Conservation (phyloP, 2,329 filamentous ascomycete genomes). For the Cladosporium sp. region DNA sequence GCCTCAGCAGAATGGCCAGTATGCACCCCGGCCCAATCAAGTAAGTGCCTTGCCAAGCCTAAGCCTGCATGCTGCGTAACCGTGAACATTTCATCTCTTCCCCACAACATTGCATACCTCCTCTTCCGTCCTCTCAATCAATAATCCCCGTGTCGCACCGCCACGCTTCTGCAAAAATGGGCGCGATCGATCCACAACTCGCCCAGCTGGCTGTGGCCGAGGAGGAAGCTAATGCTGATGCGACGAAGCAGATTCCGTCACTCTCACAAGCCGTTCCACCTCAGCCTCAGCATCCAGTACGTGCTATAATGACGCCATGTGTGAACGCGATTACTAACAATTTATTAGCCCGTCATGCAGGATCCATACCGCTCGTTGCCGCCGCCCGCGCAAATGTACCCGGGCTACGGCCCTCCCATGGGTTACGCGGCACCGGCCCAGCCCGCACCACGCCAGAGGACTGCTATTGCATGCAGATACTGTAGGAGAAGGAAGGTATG, state of each 20-base stretch:
- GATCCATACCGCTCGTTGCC: constrained; percentile 44
- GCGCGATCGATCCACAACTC: constrained; percentile 30
- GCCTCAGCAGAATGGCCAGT: constrained; percentile 30
- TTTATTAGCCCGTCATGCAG: constrained; percentile 40
- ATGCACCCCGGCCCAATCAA: constrained; percentile 28
- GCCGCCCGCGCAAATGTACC: constrained; percentile 42
- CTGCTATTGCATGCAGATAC: constrained; percentile 58
- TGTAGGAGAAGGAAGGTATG: constrained; percentile 56
- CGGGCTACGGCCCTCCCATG: constrained; percentile 35
- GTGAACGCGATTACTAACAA: neutral
- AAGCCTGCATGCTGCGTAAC: constrained; percentile 12
- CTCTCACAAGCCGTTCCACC: constrained; percentile 30
- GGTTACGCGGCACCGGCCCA: constrained; percentile 40
- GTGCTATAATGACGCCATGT: neutral
- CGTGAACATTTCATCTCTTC: constrained; percentile 12
- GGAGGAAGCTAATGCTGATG: constrained; percentile 24
- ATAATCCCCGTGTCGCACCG: neutral
- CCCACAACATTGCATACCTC: constrained; percentile 12
- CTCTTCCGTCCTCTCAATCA: constrained; percentile 8
- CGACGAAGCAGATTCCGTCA: constrained; percentile 30
- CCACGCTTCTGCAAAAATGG: constrained; percentile 18
- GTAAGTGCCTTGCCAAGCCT: constrained; percentile 24
- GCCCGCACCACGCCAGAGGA: constrained; percentile 56
- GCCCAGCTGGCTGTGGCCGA: constrained; percentile 16
- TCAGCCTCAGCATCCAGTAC: constrained; percentile 20